Percentiles rank a stretch among this genome's conserved stretches.
Evolutionary conservation across 176 grass and related monocot species (phyloP).

Genomic region (Thalia dealbata): DNA sequence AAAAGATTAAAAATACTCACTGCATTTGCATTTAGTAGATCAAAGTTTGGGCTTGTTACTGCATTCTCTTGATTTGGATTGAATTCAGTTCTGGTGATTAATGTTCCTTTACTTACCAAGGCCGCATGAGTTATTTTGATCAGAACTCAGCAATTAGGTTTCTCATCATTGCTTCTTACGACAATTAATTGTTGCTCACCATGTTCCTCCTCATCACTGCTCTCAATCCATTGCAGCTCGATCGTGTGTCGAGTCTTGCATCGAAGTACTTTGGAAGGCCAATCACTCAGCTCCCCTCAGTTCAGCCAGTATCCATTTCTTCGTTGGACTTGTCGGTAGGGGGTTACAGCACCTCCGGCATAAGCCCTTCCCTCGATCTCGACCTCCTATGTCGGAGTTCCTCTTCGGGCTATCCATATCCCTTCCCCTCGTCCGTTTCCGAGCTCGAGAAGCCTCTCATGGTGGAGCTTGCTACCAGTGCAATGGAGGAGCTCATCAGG

Average conservation of each 20-base stretch:
- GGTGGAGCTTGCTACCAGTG: conserved; percentile 46
- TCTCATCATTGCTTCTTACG: background rate
- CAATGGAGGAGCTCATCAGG: conserved; percentile 74
- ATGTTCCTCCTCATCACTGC: conserved; percentile 8
- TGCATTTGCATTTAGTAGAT: background rate
- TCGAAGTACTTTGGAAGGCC: conserved; percentile 81
- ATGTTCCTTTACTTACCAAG: background rate
- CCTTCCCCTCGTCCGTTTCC: conserved; percentile 13
- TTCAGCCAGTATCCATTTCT: conserved; percentile 32
- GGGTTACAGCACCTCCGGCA: conserved; percentile 15
- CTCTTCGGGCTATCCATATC: conserved; percentile 41
- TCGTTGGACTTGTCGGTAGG: conserved; percentile 61
- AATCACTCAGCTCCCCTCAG: conserved; percentile 53
- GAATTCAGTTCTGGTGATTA: background rate
- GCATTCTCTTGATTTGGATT: background rate
- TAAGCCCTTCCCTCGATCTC: conserved; percentile 57
- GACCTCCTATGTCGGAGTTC: conserved; percentile 58
- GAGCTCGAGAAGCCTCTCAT: conserved; percentile 70
- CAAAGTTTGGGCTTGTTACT: background rate
- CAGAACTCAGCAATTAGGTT: background rate
- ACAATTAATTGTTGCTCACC: background rate
- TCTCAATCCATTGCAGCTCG: conserved; percentile 43
- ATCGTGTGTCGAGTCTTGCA: conserved; percentile 58
- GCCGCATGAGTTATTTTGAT: background rate
- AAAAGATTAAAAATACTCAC: background rate